Evolutionary conservation across 345 rosid species (phyloP).

Genomic region (Kandelia obovata): DNA sequence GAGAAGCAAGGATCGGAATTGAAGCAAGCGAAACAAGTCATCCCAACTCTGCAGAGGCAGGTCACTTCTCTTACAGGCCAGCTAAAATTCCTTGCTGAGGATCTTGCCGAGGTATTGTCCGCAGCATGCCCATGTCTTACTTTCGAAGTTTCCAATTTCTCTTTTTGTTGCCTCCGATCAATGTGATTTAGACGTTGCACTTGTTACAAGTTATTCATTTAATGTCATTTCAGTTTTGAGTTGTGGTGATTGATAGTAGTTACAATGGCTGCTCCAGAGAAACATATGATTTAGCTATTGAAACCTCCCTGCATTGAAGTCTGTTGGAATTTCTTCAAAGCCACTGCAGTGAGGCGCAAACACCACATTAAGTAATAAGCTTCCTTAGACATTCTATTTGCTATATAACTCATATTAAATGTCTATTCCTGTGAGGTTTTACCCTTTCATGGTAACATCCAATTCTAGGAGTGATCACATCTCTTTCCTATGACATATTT

Average conservation of each 20-base stretch:
- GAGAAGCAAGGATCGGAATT: slow-evolving; percentile 67
- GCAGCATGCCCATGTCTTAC: neutral
- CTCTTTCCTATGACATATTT: no score
- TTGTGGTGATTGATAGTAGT: neutral
- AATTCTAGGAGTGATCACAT: no score
- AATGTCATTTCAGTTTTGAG: no score
- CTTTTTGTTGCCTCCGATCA: neutral
- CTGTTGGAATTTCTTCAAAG: neutral
- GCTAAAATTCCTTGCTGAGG: slow-evolving; percentile 74
- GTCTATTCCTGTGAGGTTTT: no score
- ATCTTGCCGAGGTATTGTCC: slow-evolving; percentile 69
- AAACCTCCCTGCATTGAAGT: neutral
- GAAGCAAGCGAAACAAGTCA: slow-evolving; percentile 69
- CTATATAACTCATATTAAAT: no score
- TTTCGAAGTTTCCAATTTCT: neutral
- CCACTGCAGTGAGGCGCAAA: no score
- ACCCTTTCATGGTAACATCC: no score
- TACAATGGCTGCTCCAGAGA: neutral
- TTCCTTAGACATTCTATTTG: neutral
- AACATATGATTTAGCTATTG: neutral
- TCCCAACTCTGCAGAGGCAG: slow-evolving; percentile 80
- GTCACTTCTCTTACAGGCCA: slow-evolving; percentile 84
- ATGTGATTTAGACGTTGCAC: neutral
- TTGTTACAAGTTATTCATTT: no score
- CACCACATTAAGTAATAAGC: neutral